Evolutionary conservation across 2,329 filamentous ascomycete species (phyloP).

Genomic region (Fusarium nanum): DNA sequence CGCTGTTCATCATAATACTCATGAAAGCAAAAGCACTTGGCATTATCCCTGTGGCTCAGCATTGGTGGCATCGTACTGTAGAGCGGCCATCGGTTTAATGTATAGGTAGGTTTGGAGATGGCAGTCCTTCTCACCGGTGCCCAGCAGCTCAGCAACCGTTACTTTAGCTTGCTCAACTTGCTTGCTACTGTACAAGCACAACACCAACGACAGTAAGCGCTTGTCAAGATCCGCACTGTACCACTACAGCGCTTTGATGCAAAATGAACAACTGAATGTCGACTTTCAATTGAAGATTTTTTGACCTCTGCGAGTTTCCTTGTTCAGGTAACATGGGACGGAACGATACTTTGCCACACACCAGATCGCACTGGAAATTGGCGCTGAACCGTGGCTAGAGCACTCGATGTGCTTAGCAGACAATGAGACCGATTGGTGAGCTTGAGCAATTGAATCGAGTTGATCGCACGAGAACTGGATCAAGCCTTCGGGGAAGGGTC

Average conservation of each 20-base stretch:
- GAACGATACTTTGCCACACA: background rate
- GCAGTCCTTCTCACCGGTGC: conserved; percentile 20
- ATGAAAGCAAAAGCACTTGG: conserved; percentile 3
- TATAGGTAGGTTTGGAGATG: conserved; percentile 9
- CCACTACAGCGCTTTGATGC: background rate
- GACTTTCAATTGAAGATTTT: background rate
- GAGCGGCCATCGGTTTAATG: conserved; percentile 11
- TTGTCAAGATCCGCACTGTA: conserved; percentile 13
- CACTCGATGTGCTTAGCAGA: background rate
- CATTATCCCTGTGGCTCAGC: conserved; percentile 19
- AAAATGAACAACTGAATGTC: background rate
- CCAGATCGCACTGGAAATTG: background rate
- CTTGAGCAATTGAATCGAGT: background rate
- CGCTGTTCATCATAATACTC: conserved; percentile 38
- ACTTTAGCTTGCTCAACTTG: background rate
- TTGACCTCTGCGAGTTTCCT: background rate
- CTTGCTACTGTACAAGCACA: conserved; percentile 1
- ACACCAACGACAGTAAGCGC: conserved; percentile 4
- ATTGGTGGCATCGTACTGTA: conserved; percentile 10
- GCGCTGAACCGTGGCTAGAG: background rate
- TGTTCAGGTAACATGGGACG: background rate
- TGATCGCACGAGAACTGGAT: conserved; percentile 2
- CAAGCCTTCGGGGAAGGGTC: conserved; percentile 10
- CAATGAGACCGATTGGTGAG: background rate
- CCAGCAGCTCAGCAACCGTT: conserved; percentile 10